Evolutionary conservation across 768 basidiomycete genomes (phyloP), one percentile per base, ranked within the genome.

Genomic region (Sarcomyxa edulis): DNA sequence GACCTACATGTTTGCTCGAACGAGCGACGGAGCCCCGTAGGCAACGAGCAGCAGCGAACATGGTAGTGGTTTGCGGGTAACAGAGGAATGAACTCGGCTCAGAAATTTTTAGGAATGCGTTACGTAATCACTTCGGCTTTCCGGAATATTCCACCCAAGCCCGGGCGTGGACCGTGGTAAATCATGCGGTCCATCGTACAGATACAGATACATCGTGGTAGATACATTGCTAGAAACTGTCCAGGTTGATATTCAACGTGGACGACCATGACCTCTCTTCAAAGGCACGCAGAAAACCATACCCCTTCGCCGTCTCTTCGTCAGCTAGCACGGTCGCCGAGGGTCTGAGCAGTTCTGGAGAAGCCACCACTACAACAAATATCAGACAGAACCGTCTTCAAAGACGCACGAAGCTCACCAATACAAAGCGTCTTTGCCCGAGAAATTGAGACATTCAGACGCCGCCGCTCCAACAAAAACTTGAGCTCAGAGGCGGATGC

Each of bases 21-120:
- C 80, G 78, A 46, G 71, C 63, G 43, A 67, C 72, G 48, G 78
- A 67, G 48, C 67, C 57, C 54, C 80, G 80, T 48, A 79, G 56
- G 47, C 76, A 78, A 65, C 78, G 80, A 61, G 74, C 71, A 65
- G 68, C 74, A 58, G 81, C 54, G 67, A 84, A 78, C 86, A 89
- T 88, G 65, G 64, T 76, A 67, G 76, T 65, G 51, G 58, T 56
- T 50, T 57, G 60, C 48, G 55, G 65, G 62, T 66, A 59, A 50
- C 56, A 62, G 61, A 66, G 57, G 59, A 48, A 48, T 57, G 48
- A 48, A 48, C n/a, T n/a, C 47, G 46, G 46, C 47, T 40, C 52
- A 59, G 71, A 68, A 65, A 65, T 73, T 73, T 72, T 65, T 51
- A 52, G 40, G 54, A 48, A 43, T 46, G 57, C 55, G 52, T 61